Evolutionary conservation across 805 yeast genomes (phyloP).

Genomic region (Wickerhamiella sorbophila): DNA sequence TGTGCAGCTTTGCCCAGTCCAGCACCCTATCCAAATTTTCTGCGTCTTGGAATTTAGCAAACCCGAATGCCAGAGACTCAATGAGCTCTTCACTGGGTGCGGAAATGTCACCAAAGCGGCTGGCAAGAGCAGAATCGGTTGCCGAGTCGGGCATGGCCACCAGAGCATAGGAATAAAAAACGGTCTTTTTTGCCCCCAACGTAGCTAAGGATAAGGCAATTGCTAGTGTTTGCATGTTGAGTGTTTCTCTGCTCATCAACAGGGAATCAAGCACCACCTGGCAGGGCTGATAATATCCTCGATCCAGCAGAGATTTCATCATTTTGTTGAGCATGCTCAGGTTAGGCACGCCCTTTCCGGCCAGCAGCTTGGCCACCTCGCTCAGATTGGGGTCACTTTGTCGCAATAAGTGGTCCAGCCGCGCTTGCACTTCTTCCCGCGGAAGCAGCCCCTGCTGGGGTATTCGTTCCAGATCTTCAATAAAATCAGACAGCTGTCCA

Average conservation of each 20-base stretch:
- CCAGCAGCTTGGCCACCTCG: conserved; percentile 15
- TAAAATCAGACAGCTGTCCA: not conserved
- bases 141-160: not conserved
- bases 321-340: conserved; percentile 17
- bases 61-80: conserved; percentile 4
- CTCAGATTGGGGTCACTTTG: conserved; percentile 5
- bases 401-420: not conserved
- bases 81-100: not conserved
- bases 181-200: conserved; percentile 3
- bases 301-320: conserved; percentile 15
- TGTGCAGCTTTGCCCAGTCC: conserved; percentile 2
- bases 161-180: conserved; percentile 6
- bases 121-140: not conserved
- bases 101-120: not conserved
- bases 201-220: conserved; percentile 11
- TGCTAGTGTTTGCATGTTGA: conserved; percentile 10
- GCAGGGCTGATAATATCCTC: conserved; percentile 17
- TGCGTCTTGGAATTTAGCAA: not conserved
- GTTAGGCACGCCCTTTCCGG: conserved; percentile 17
- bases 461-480: not conserved
- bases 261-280: conserved; percentile 19
- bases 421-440: not conserved
- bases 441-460: not conserved
- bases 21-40: conserved; percentile 3
- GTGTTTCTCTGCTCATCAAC: conserved; percentile 12